A percentile compares a stretch with the other conserved stretches of the same genome.
Conservation (phyloP, 768 basidiomycete species). For the Mycena chlorophos region DNA sequence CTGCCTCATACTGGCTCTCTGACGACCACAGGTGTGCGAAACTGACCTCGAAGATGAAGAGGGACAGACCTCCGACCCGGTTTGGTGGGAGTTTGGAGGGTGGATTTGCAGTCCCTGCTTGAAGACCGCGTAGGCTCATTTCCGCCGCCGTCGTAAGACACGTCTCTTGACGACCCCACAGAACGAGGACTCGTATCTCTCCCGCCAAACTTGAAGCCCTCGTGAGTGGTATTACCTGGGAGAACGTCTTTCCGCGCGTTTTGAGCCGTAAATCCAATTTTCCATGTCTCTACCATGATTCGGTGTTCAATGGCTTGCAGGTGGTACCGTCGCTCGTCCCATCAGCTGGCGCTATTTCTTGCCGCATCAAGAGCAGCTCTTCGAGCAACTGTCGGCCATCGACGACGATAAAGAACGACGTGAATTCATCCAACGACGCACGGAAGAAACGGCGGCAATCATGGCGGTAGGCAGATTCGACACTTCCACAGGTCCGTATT, state of each 20-base stretch:
- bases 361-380: not conserved
- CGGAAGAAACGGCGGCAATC: not conserved
- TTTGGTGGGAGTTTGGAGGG: slow-evolving; percentile 2
- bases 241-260: not conserved
- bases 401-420: not conserved
- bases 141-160: not conserved
- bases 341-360: not conserved
- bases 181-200: not conserved
- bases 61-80: not conserved
- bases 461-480: not conserved
- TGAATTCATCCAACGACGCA: not conserved
- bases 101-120: not conserved
- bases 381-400: not conserved
- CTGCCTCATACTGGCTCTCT: not conserved
- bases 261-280: not conserved
- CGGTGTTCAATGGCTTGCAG: not conserved
- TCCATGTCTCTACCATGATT: not conserved
- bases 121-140: not conserved
- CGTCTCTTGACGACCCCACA: not conserved
- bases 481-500: too few species aligned
- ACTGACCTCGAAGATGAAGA: not conserved
- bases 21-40: not conserved
- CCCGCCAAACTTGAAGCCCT: not conserved
- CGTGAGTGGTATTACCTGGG: not conserved
- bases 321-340: too few species aligned